Conservation (phyloP, 768 basidiomycete genomes). For the Calvatia gigantea region DNA sequence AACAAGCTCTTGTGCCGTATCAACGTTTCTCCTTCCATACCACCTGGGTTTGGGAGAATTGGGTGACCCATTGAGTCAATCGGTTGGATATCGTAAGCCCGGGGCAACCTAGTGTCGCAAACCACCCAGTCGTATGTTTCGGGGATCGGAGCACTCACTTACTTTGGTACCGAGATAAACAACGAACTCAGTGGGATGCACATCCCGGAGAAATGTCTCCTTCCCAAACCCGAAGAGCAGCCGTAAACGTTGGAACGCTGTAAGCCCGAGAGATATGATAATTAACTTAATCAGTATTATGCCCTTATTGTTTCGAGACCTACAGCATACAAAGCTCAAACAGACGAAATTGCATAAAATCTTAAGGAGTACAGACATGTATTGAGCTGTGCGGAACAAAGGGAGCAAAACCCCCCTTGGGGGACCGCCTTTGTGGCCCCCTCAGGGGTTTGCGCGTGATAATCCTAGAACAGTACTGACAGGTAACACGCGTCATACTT, state of each 20-base stretch:
- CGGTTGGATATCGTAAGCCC: slow-evolving; percentile 20
- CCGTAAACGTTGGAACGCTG: slow-evolving; percentile 23
- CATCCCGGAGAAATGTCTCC: slow-evolving; percentile 24
- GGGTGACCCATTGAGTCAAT: slow-evolving; percentile 13
- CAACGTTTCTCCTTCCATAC: slow-evolving; percentile 17
- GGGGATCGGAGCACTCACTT: background rate
- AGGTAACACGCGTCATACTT: no score
- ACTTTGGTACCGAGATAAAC: slow-evolving; percentile 21
- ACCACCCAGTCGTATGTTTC: background rate
- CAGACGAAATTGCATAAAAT: no score
- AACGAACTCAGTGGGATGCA: slow-evolving; percentile 23
- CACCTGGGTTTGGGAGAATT: slow-evolving; percentile 15
- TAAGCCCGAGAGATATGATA: slow-evolving; percentile 18
- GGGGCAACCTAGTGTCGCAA: slow-evolving; percentile 15
- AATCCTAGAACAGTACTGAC: no score
- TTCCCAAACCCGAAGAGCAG: slow-evolving; percentile 25
- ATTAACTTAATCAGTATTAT: no score
- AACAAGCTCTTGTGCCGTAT: slow-evolving; percentile 16
- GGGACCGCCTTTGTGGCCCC: no score
- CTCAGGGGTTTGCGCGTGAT: no score
- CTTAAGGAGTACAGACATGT: no score
- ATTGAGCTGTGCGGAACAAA: no score
- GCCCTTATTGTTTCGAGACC: no score
- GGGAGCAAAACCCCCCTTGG: no score
- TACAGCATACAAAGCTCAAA: no score